These are phyloP conservation scores for Backusella macrospora DNA, from an alignment of 192 early-diverging fungal species.

Conservation along the genomic window DNA sequence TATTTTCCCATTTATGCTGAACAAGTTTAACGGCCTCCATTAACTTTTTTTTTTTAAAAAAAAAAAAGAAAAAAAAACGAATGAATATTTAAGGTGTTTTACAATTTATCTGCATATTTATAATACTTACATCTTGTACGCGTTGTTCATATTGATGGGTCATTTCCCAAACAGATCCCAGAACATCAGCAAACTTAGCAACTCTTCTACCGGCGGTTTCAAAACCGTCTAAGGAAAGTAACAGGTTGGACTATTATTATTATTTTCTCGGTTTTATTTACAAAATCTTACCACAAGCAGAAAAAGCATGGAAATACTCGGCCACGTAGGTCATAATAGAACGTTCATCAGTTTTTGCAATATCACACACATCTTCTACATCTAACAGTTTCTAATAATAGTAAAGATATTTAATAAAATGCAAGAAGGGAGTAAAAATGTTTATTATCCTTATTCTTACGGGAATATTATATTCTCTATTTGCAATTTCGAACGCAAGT, in stretches of 20 bases:
- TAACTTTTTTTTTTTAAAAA: constrained; percentile 40
- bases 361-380: constrained; percentile 95
- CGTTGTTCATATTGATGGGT: constrained; percentile 91
- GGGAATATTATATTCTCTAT: constrained; percentile 85
- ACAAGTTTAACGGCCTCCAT: constrained; percentile 69
- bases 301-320: constrained; percentile 98
- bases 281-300: constrained; percentile 63
- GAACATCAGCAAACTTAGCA: constrained; percentile 88
- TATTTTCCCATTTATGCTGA: constrained; percentile 67
- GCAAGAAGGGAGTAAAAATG: not conserved
- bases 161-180: constrained; percentile 92
- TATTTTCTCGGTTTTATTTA: not conserved
- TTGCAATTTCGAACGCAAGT: constrained; percentile 96
- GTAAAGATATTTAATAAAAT: not conserved
- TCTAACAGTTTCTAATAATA: constrained; percentile 75
- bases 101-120: not conserved
- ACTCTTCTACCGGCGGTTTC: constrained; percentile 91
- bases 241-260: constrained; percentile 18
- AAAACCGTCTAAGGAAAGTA: constrained; percentile 60
- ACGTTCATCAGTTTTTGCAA: constrained; percentile 90
- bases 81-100: constrained; percentile 1
- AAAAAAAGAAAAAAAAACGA: not conserved
- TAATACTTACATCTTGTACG: constrained; percentile 55
- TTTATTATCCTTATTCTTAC: constrained; percentile 33
- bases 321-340: constrained; percentile 99